Base-by-base conservation (phyloP, 2,329 filamentous ascomycete genomes). In the Fusarium sp. region DNA sequence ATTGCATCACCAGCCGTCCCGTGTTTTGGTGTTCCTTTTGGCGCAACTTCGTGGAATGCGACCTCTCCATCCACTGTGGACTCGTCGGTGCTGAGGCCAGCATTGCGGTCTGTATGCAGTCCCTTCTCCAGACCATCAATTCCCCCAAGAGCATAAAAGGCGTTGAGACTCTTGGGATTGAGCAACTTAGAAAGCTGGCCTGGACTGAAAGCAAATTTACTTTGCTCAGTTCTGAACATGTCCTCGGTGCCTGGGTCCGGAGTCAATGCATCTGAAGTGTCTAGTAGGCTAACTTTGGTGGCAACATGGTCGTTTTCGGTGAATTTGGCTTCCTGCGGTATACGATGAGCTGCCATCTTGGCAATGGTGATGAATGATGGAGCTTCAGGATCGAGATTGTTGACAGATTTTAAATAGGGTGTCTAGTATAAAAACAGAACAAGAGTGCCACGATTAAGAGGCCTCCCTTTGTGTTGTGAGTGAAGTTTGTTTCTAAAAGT, bases 141-240 rank as follows among this genome's bases (percentile, higher is more conserved):
- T 54, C 93, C 93, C 61, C 93, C 93, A 6, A 96, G 81, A 11
- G 92, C 92, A 74, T 92, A 90, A 70, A 95, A 94, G 9, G 93
- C 93, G 31, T 89, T 85, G 68, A 93, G 84, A 75, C 88, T 95
- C 82, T 96, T 96, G 2, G 93, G 93, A 72, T 95, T 95, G 57
- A 95, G 85, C 12, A 96, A 83, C 82, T 95, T 95, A 70, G 87
- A 91, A 68, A 97, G 86, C 77, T 96, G 91, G 15, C 95, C 94
- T 2, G 92, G 92, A 6, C 90, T 91, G 79, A 93, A 97, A n/a
- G 93, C 94, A 78, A 97, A 97, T 6, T 91, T 91, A 80, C 95
- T 97, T 78, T 93, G 85, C 11, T 91, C 86, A 22, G 95, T 90
- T 47, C 88, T 80, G 78, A 93, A 95, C 79, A 94, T 92, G 44